A percentile compares a stretch with the other conserved stretches of the same genome.
These are phyloP conservation scores for Tetrahymena thermophila DNA, from an alignment of 73 alveolate genomes.

Conservation along the genomic window DNA sequence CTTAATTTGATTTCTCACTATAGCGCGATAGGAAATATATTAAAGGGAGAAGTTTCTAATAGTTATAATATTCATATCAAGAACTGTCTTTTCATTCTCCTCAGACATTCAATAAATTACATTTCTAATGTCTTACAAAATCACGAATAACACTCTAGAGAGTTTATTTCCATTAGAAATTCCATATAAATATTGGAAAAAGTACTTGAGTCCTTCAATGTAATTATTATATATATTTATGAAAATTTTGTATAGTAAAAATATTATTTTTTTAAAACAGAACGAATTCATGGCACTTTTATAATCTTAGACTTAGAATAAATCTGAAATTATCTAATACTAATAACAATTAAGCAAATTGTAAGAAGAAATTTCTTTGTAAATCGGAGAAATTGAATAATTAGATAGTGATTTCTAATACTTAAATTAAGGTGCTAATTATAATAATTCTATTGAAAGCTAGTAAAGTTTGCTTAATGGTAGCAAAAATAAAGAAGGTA, in stretches of 20 bases:
- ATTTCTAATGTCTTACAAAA: neutral
- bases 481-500: neutral
- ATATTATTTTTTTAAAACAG: neutral
- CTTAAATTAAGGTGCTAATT: neutral
- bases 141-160: neutral
- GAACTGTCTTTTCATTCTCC: neutral
- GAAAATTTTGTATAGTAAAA: neutral
- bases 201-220: neutral
- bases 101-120: neutral
- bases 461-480: neutral
- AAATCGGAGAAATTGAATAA: neutral
- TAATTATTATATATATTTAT: neutral
- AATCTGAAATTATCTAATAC: neutral
- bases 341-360: neutral
- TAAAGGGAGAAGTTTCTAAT: neutral
- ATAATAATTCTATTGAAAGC: neutral
- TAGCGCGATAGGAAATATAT: neutral
- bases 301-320: neutral
- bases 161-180: neutral
- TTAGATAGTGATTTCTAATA: neutral
- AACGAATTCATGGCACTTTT: neutral
- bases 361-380: neutral
- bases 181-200: neutral
- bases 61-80: neutral
- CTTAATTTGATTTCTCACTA: neutral